Percentiles rank a stretch among this genome's conserved stretches.
These are phyloP conservation scores for Podospora tetraspora DNA, from an alignment of 495 filamentous ascomycete species.

Conservation along the genomic window DNA sequence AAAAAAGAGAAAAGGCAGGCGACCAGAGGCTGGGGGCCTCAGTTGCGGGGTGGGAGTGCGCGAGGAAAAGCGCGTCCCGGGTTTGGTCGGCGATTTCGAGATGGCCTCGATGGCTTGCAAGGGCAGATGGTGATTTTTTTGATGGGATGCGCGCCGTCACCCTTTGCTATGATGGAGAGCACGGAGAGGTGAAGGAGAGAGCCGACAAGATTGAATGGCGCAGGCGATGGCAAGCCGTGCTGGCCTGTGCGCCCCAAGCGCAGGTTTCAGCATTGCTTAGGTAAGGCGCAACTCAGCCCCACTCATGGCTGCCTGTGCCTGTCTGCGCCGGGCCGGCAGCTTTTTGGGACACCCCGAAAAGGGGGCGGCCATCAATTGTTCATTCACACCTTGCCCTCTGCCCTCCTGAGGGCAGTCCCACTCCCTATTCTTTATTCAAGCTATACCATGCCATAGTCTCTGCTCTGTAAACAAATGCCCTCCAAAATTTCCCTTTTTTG, in stretches of 20 bases:
- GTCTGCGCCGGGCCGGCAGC: not conserved
- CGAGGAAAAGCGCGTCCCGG: constrained; percentile 39
- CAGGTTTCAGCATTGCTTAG: constrained; percentile 27
- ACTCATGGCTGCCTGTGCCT: not conserved
- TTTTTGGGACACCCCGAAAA: not conserved
- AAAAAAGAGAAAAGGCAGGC: constrained; percentile 27
- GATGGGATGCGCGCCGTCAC: constrained; percentile 40
- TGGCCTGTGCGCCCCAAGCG: constrained; percentile 25
- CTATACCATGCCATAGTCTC: not conserved
- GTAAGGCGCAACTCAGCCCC: constrained; percentile 8
- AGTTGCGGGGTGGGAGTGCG: constrained; percentile 27
- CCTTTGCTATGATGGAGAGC: constrained; percentile 48
- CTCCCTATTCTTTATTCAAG: not conserved
- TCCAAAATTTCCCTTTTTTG: not conserved
- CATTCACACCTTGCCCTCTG: no score
- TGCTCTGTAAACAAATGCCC: not conserved
- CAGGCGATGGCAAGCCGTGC: constrained; percentile 39
- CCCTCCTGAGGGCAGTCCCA: no score
- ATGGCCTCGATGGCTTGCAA: constrained; percentile 48
- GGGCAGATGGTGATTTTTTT: constrained; percentile 51
- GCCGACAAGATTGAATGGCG: constrained; percentile 39
- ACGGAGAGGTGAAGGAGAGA: constrained; percentile 47
- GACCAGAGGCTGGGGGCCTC: constrained; percentile 21
- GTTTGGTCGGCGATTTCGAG: constrained; percentile 39
- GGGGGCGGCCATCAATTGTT: not conserved